Base-by-base conservation (phyloP, 2,329 filamentous ascomycete genomes). In the Rhynchosporium agropyri region DNA sequence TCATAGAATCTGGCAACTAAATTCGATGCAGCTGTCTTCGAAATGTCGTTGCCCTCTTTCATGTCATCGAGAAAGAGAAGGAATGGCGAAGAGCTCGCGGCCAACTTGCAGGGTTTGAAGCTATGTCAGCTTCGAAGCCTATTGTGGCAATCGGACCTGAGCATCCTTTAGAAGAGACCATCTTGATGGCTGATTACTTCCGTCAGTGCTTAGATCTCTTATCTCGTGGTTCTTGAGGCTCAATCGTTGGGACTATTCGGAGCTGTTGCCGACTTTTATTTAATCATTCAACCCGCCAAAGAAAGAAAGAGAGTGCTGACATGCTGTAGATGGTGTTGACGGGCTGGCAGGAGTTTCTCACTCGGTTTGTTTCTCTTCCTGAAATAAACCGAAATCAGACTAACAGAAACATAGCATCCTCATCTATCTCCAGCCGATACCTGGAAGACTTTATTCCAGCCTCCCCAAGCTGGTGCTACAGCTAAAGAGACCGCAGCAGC, bases 11-110 rank as follows among this genome's bases (percentile, higher is more conserved):
- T 26, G n/a, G 28, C 42, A n/a, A 33, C 31, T 49, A 13, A 40
- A 4, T 28, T 53, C 26, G 20, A 64, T 40, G 2, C 20, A 93
- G 89, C 76, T 97, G 92, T 72, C 82, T 97, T 57, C 87, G 89
- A 57, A 99, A 99, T 77, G 88, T 90, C 15, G 88, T 98, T 45
- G 90, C 92, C 29, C 81, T 98, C 65, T 98, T 99, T 79, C 89
- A 97, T 72, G 89, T 96, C 63, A 84, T 99, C 59, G 92, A 96
- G 68, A 91, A 92, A 74, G 95, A 99, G 78, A 82, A 92, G 69
- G 83, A 85, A 69, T 98, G 93, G 93, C 85, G 95, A 67, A 86
- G 85, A 73, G 79, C 84, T 12, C 83, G 86, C 48, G 89, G 89
- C 20, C 83, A 81, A 61, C 77, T 84, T 0, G 81, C 88, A 61